Evolutionary conservation across 352 stramenopile species (phyloP).

Genomic region (Globisporangium emineosum): DNA sequence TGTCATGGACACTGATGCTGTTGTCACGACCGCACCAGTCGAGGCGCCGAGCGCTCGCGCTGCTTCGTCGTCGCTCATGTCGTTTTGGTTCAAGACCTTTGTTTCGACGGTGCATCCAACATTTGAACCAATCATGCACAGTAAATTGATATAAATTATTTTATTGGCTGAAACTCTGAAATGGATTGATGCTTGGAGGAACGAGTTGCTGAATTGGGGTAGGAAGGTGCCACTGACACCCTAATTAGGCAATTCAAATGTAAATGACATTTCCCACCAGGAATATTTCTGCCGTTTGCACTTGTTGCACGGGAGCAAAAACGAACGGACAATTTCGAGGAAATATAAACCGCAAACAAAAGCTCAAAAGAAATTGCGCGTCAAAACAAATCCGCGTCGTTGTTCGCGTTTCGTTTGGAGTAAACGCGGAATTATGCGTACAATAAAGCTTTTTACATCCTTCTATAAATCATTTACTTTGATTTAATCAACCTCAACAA

Average conservation of each 20-base stretch:
- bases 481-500: not conserved
- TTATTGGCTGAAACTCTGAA: not conserved
- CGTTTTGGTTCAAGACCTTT: not conserved
- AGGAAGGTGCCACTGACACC: no score
- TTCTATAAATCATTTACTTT: not conserved
- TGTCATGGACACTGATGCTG: not conserved
- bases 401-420: not conserved
- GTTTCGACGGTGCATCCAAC: not conserved
- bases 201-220: not conserved
- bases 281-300: not conserved
- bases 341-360: constrained; percentile 1
- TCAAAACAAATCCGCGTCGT: not conserved
- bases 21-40: not conserved
- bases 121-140: not conserved
- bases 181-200: constrained; percentile 6
- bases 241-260: not conserved
- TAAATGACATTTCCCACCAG: not conserved
- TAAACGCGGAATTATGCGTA: not conserved
- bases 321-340: not conserved
- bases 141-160: not conserved
- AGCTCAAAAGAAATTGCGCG: not conserved
- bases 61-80: constrained; percentile 1
- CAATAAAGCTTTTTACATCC: not conserved
- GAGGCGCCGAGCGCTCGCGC: not conserved
- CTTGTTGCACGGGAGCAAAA: no score